A percentile compares a stretch with the other conserved stretches of the same genome.
phyloP scores from a whole-genome alignment of 2,329 filamentous ascomycete genomes.

The Dothiorella sarmentorum region DNA sequence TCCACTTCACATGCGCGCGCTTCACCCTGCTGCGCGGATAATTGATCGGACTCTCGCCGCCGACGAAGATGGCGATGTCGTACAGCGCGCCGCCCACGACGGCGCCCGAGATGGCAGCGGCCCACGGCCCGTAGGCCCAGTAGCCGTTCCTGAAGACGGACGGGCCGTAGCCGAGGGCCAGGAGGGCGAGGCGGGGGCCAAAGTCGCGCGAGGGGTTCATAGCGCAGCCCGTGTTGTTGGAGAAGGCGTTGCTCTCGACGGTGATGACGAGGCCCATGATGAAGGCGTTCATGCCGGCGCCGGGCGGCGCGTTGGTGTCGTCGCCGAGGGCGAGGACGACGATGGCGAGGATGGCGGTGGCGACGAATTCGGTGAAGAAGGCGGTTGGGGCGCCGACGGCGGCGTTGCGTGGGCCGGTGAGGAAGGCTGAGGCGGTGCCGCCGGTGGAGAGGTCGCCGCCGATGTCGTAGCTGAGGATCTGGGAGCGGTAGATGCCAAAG shows the following conservation, averaged over 20 bases:
- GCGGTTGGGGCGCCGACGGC: slow-evolving; percentile 28
- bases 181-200: slow-evolving; percentile 32
- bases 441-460: slow-evolving; percentile 20
- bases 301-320: slow-evolving; percentile 44
- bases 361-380: slow-evolving; percentile 39
- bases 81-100: slow-evolving; percentile 34
- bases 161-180: slow-evolving; percentile 33
- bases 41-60: slow-evolving; percentile 38
- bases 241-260: slow-evolving; percentile 21
- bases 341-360: slow-evolving; percentile 28
- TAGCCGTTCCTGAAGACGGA: slow-evolving; percentile 25
- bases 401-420: slow-evolving; percentile 28
- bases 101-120: slow-evolving; percentile 32
- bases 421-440: slow-evolving; percentile 28
- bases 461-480: slow-evolving; percentile 29
- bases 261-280: slow-evolving; percentile 24
- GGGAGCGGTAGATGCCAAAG: slow-evolving; percentile 37
- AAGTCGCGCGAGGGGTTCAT: slow-evolving; percentile 38
- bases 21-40: slow-evolving; percentile 20
- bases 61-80: slow-evolving; percentile 38
- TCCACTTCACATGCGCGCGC: slow-evolving; percentile 13
- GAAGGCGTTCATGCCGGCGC: slow-evolving; percentile 41
- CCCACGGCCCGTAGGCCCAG: slow-evolving; percentile 39
- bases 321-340: slow-evolving; percentile 40
- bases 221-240: slow-evolving; percentile 37